Percentiles rank a stretch among this genome's conserved stretches.
Evolutionary conservation across 257 asterid genomes (phyloP).

Genomic region (Penstemon barbatus): DNA sequence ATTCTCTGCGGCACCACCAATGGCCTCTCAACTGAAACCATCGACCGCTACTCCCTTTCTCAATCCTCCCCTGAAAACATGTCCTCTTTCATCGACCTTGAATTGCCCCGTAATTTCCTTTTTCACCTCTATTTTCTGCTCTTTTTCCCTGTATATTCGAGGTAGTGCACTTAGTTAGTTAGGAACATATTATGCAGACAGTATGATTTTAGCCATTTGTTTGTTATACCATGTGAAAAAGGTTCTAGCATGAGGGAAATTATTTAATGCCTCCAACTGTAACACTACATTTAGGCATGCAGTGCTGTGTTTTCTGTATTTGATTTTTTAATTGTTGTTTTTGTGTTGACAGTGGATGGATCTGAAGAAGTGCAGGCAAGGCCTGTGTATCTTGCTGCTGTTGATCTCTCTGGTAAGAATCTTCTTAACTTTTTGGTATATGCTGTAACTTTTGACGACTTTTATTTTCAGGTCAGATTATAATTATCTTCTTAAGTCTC

Average conservation of each 20-base stretch:
- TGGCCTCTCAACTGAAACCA: constrained; percentile 67
- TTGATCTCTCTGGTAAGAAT: constrained; percentile 89
- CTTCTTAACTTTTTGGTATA: constrained; percentile 25
- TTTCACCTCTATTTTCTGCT: not conserved
- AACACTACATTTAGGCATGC: not conserved
- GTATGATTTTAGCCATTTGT: not conserved
- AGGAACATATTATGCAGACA: constrained; percentile 5
- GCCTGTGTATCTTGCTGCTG: constrained; percentile 94
- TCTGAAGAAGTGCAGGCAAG: constrained; percentile 80
- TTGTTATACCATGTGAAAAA: not conserved
- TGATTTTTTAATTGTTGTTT: constrained; percentile 20
- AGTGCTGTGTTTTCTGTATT: not conserved
- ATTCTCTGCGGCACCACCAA: constrained; percentile 86
- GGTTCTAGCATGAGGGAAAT: not conserved
- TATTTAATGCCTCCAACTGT: constrained; percentile 19
- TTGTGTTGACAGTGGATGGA: constrained; percentile 69
- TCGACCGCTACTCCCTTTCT: constrained; percentile 71
- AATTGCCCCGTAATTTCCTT: constrained; percentile 60
- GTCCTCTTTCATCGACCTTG: constrained; percentile 88
- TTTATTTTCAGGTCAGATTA: not conserved
- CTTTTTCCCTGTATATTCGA: not conserved
- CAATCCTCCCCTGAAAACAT: constrained; percentile 76
- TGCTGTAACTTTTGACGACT: constrained; percentile 10
- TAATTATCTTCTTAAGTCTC: not conserved
- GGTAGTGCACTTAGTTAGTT: constrained; percentile 26